phyloP scores from a whole-genome alignment of 306 rosid species.

The Vigna angularis region DNA sequence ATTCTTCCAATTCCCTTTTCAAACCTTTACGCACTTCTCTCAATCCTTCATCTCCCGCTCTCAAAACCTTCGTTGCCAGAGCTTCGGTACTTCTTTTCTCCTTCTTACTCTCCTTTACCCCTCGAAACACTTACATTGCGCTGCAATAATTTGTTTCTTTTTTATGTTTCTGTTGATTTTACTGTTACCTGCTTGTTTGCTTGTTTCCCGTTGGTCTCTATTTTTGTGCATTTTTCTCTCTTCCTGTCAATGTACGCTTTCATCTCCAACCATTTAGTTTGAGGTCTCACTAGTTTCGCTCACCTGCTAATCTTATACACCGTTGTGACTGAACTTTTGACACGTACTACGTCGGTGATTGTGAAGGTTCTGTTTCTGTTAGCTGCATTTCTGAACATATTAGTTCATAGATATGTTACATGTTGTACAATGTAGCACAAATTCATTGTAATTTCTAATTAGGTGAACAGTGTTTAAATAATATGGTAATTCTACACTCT shows the following conservation, averaged over 20 bases:
- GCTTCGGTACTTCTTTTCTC: constrained; percentile 59
- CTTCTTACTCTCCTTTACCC: background rate
- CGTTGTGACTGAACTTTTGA: too few species aligned
- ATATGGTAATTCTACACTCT: background rate
- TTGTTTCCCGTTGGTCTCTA: background rate
- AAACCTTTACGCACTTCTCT: constrained; percentile 54
- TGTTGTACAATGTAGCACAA: background rate
- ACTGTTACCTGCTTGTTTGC: background rate
- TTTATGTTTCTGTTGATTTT: background rate
- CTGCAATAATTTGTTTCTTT: background rate
- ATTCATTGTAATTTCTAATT: background rate
- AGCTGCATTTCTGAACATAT: background rate
- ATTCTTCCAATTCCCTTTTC: constrained; percentile 56
- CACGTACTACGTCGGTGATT: background rate
- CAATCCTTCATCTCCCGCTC: constrained; percentile 47
- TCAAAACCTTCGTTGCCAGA: constrained; percentile 57
- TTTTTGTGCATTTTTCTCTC: background rate
- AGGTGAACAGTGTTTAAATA: background rate
- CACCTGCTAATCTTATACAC: too few species aligned
- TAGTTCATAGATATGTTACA: background rate
- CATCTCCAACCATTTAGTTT: too few species aligned
- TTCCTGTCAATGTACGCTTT: background rate
- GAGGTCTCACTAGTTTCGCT: too few species aligned
- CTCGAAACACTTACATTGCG: background rate
- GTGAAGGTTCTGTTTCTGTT: background rate